phyloP scores from a whole-genome alignment of 306 rosid species.

The Acacia confusa region DNA sequence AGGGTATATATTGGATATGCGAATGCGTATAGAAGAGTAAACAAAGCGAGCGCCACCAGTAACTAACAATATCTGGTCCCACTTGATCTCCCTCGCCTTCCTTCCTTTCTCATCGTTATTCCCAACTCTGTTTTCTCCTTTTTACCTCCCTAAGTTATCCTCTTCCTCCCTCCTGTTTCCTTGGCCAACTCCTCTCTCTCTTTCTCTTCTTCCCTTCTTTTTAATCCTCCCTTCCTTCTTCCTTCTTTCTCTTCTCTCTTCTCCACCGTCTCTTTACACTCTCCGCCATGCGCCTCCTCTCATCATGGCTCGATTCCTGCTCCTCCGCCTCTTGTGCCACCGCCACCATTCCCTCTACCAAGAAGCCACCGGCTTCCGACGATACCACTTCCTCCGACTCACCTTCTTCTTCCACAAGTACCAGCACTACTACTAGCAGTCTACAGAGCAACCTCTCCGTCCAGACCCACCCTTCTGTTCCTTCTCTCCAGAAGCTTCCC shows the following conservation, averaged over 20 bases:
- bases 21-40: no score
- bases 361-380: conserved; percentile 23
- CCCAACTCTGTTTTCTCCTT: background rate
- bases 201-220: background rate
- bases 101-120: background rate
- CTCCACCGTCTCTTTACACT: background rate
- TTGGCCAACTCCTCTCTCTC: background rate
- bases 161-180: background rate
- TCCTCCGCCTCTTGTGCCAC: conserved; percentile 36
- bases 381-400: conserved; percentile 37
- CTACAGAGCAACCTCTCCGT: conserved; percentile 60
- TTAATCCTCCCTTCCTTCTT: background rate
- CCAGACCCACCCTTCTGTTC: conserved; percentile 76
- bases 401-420: background rate
- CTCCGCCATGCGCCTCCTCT: conserved; percentile 41
- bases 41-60: no score
- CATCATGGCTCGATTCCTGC: conserved; percentile 40
- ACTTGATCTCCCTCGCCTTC: background rate
- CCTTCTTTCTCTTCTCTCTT: background rate
- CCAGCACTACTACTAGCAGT: conserved; percentile 30
- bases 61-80: no score
- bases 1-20: no score
- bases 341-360: background rate
- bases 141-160: background rate
- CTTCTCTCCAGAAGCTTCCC: conserved; percentile 73